Percentiles rank a stretch among this genome's conserved stretches.
phyloP scores from a whole-genome alignment of 805 yeast species.

The Candida jianshihensis region DNA sequence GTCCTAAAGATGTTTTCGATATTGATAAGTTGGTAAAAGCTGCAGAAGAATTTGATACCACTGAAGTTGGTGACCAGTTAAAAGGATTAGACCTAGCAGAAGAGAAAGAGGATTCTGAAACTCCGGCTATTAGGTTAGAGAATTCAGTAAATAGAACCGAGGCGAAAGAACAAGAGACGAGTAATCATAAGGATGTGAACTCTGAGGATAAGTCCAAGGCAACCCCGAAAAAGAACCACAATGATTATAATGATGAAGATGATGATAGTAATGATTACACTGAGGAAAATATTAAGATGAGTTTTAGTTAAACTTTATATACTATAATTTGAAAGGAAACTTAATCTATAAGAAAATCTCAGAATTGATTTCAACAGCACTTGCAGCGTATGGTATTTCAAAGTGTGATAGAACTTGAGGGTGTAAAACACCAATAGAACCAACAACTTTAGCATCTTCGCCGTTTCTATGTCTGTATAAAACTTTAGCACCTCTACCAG shows the following conservation, averaged over 20 bases:
- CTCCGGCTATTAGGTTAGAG: too few relatives aligned
- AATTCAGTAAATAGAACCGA: background rate
- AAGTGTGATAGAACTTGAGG: conserved; percentile 85
- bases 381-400: conserved; percentile 90
- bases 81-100: conserved; percentile 2
- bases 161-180: background rate
- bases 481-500: conserved; percentile 94
- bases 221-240: too few relatives aligned
- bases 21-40: conserved; percentile 14
- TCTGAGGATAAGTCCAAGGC: too few relatives aligned
- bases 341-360: conserved; percentile 57
- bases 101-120: conserved; percentile 3
- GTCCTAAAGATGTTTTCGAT: conserved; percentile 10
- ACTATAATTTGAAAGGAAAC: background rate
- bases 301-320: conserved; percentile 11
- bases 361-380: conserved; percentile 83
- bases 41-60: conserved; percentile 9
- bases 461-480: conserved; percentile 62
- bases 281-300: conserved; percentile 16
- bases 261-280: conserved; percentile 10
- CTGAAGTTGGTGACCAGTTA: too few relatives aligned
- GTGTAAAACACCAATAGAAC: conserved; percentile 89
- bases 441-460: conserved; percentile 53
- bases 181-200: background rate
- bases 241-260: background rate